Evolutionary conservation across 139 green algal species (phyloP), one percentile per base, ranked within the genome.

Genomic region (Volvox africanus): DNA sequence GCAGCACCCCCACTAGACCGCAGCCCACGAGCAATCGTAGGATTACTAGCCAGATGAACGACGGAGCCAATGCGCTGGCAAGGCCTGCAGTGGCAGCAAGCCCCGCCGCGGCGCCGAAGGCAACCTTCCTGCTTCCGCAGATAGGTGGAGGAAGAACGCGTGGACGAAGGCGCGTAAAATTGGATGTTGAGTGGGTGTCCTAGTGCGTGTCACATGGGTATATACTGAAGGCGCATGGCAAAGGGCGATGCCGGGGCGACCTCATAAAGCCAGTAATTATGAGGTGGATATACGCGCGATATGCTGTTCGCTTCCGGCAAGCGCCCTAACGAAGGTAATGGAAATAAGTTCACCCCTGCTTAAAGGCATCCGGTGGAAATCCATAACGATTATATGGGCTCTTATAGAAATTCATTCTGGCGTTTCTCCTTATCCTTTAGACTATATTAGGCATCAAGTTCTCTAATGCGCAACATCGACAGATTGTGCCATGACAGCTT

Each of bases 1-100:
- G 82, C 65, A 88, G 82, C 65, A 88, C 82, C 32, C 82, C 82
- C 65, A 88, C 82, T 35, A 88, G 82, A 18, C 82, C 82, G 0
- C 32, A 61, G 24, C 82, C 82, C 33, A 88, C 82, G 65, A 76
- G 44, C 82, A 88, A 30, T 24, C 82, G 82, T 36, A 67, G 32
- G 12, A 67, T 67, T 35, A 88, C 65, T 67, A 88, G 65, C 82
- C 6, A 24, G 11, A 0, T 26, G 6, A 80, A 26, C 5, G 65
- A 68, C 50, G 65, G 65, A 1, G 65, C 35, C 16, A 37, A 6
- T 2, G 82, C 65, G 65, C 35, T 68, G 62, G 65, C 82, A 12
- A 88, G 14, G 35, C 82, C 82, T 1, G 32, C 65, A 1, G 9
- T 24, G 20, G 65, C 82, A 9, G 82, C 82, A 33, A 88, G 82